Conservation (phyloP, 345 rosid genomes). For the Acer negundo region DNA sequence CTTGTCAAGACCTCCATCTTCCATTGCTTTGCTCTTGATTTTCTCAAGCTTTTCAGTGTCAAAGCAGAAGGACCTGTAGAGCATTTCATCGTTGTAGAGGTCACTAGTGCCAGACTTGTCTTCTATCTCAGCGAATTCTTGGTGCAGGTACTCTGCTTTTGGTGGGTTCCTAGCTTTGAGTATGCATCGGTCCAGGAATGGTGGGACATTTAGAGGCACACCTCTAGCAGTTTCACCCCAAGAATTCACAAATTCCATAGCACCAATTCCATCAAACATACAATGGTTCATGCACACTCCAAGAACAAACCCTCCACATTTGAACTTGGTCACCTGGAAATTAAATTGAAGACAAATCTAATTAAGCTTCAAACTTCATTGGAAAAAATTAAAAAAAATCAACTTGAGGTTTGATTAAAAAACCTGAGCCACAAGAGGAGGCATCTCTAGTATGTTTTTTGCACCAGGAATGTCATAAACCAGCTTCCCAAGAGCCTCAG, state of each 20-base stretch:
- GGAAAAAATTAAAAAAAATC: not conserved
- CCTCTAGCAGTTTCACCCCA: constrained; percentile 87
- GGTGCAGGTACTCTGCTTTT: constrained; percentile 54
- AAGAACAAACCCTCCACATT: constrained; percentile 77
- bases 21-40: constrained; percentile 55
- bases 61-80: constrained; percentile 72
- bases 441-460: constrained; percentile 79
- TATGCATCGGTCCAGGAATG: constrained; percentile 59
- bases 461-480: constrained; percentile 85
- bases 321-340: constrained; percentile 74
- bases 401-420: not conserved
- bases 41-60: constrained; percentile 64
- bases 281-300: constrained; percentile 81
- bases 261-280: constrained; percentile 86
- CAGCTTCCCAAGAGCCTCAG: constrained; percentile 72
- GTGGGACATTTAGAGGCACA: constrained; percentile 51
- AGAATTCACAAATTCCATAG: constrained; percentile 85
- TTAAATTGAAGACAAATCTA: not conserved
- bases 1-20: constrained; percentile 48
- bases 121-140: constrained; percentile 67
- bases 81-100: constrained; percentile 56
- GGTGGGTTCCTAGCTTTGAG: constrained; percentile 61
- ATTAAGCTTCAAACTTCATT: not conserved
- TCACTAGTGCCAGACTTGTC: constrained; percentile 48
- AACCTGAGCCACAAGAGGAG: constrained; percentile 95